Evolutionary conservation across 495 filamentous ascomycete species (phyloP), one percentile per base, ranked within the genome.

Genomic region (Neurospora sp.): DNA sequence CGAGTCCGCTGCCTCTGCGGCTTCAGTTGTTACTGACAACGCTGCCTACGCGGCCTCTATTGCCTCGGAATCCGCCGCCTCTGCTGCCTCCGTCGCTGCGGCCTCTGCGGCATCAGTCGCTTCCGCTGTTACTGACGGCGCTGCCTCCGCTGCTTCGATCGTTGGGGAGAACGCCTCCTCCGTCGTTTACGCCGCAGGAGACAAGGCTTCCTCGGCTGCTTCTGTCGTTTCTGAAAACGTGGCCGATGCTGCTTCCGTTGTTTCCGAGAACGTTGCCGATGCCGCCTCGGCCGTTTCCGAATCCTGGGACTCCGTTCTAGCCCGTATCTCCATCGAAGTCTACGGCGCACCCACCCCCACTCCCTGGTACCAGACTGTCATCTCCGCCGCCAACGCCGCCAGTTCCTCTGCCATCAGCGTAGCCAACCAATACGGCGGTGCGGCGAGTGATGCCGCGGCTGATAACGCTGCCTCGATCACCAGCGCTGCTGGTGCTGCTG

Each of bases 271-370:
- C 40, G 71, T 54, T 0, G 69, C 77, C 5, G 71, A 73, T 5
- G 74, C 84, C 4, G 85, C 82, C 6, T 81, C 83, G 23, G 84
- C 81, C 11, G 82, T 80, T 69, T 84, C 78, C 71, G 85, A 83
- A 78, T 86, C 74, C 75, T 95, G 92, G 92, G 90, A 93, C 70
- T 84, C 80, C 9, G 77, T 93, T 0, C 82, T 95, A 70, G 87
- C 88, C 41, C 88, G 88, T 74, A 90, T 91, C 39, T 92, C 90
- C 82, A 83, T 87, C 59, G 88, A 92, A 73, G 82, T 96, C 42
- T 95, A 94, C 76, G 90, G 91, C n/a, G 86, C 87, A 4, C 90
- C 91, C 1, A 88, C 89, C 0, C 92, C 92, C 6, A 83, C 83
- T 0, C 81, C 81, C 0, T 90, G 87, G 83, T 87, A 88, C 40